phyloP scores from a whole-genome alignment of 2,329 filamentous ascomycete genomes.

The Myriosclerotinia scirpicola region DNA sequence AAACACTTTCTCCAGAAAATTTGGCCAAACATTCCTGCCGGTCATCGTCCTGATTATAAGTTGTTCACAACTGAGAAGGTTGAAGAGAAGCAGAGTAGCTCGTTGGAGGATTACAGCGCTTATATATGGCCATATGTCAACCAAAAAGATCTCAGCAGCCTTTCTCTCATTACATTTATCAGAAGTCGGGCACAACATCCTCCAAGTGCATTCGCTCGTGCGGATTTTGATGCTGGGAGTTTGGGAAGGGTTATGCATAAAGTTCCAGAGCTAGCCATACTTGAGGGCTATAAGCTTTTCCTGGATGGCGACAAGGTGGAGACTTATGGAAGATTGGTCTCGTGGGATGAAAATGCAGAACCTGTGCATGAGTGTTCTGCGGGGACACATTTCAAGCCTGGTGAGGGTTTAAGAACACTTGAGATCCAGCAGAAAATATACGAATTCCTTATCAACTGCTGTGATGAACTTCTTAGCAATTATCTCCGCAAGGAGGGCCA shows the following conservation, averaged over 20 bases:
- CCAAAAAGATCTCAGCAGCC: background rate
- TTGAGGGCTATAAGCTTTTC: background rate
- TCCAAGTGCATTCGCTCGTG: constrained; percentile 9
- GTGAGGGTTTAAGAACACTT: background rate
- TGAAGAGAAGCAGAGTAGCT: background rate
- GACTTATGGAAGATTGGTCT: background rate
- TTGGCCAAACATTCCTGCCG: constrained; percentile 6
- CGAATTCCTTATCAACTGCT: background rate
- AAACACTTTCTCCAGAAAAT: background rate
- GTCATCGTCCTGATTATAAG: constrained; percentile 1
- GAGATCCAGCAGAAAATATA: constrained; percentile 2
- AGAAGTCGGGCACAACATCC: background rate
- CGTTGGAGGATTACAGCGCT: background rate
- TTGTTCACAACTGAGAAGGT: background rate
- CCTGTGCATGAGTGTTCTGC: background rate
- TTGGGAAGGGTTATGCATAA: background rate
- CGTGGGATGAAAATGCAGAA: background rate
- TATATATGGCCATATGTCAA: constrained; percentile 1
- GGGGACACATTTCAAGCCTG: background rate
- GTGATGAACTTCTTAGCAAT: background rate
- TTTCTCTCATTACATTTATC: background rate
- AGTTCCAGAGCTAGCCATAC: background rate
- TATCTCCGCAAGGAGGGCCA: no score
- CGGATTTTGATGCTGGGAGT: background rate
- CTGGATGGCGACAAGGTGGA: background rate